phyloP scores from a whole-genome alignment of 306 rosid species.

The Canavalia gladiata region DNA sequence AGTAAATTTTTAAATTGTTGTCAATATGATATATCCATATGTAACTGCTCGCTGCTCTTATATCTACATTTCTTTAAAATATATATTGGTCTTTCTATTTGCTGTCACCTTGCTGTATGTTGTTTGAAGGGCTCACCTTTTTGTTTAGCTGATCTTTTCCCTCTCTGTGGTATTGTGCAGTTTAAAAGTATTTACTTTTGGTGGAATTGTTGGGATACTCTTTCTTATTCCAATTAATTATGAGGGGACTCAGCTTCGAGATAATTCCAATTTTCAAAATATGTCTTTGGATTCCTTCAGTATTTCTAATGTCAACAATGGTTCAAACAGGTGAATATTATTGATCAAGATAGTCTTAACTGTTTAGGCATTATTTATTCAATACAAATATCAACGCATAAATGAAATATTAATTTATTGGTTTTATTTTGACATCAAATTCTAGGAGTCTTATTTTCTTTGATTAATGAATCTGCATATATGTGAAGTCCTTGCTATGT shows the following conservation, averaged over 20 bases:
- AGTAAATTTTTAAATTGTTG: not conserved
- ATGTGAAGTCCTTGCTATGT: not conserved
- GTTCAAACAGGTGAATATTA: slow-evolving; percentile 73
- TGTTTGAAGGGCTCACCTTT: slow-evolving; percentile 27
- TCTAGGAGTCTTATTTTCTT: slow-evolving; percentile 10
- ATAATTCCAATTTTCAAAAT: slow-evolving; percentile 56
- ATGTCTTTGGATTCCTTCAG: slow-evolving; percentile 86
- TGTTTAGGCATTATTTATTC: slow-evolving; percentile 13
- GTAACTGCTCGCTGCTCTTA: not conserved
- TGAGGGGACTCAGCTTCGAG: slow-evolving; percentile 65
- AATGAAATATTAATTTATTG: slow-evolving; percentile 2
- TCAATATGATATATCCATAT: slow-evolving; percentile 30
- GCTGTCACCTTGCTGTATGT: not conserved
- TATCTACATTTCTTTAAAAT: slow-evolving; percentile 12
- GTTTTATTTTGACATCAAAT: slow-evolving; percentile 22
- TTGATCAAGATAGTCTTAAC: slow-evolving; percentile 30
- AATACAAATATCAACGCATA: not conserved
- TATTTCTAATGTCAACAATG: slow-evolving; percentile 78
- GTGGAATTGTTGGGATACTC: slow-evolving; percentile 68
- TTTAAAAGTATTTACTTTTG: slow-evolving; percentile 71
- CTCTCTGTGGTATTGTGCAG: slow-evolving; percentile 53
- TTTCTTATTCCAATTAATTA: slow-evolving; percentile 85
- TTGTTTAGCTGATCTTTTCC: slow-evolving; percentile 29
- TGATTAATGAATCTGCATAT: not conserved
- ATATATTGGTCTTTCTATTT: slow-evolving; percentile 30